Percentiles rank a stretch among this genome's conserved stretches.
phyloP scores from a whole-genome alignment of 495 filamentous ascomycete genomes.

The Melanomma pulvis-pyrius region DNA sequence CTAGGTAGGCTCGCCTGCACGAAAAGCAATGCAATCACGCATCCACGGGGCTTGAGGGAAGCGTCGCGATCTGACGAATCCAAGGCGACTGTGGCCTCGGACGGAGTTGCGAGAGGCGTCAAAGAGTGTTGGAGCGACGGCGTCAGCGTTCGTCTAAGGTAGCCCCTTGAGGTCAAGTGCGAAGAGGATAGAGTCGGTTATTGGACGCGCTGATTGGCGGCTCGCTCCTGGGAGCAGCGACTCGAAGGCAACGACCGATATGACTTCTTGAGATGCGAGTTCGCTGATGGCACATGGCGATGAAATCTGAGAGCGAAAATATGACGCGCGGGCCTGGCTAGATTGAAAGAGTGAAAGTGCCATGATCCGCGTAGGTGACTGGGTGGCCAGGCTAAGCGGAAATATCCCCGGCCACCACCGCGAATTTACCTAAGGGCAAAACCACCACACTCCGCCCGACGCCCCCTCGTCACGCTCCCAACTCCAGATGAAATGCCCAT shows the following conservation, averaged over 20 bases:
- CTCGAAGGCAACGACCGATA: neutral
- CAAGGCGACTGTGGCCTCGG: neutral
- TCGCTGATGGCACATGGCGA: slow-evolving; percentile 33
- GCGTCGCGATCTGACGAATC: slow-evolving; percentile 5
- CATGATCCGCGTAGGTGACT: slow-evolving; percentile 25
- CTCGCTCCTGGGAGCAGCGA: slow-evolving; percentile 11
- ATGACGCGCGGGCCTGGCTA: slow-evolving; percentile 6
- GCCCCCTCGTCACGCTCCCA: slow-evolving; percentile 27
- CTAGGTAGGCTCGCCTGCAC: neutral
- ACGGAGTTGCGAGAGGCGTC: slow-evolving; percentile 25
- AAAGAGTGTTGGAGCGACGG: slow-evolving; percentile 7
- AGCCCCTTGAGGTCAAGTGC: slow-evolving; percentile 12
- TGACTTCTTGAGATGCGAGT: neutral
- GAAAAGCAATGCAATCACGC: slow-evolving; percentile 20
- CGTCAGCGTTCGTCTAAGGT: slow-evolving; percentile 26
- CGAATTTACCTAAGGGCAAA: neutral
- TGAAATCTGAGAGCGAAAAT: slow-evolving; percentile 31
- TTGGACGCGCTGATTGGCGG: slow-evolving; percentile 15
- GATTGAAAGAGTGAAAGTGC: slow-evolving; percentile 10
- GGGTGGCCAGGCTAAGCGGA: slow-evolving; percentile 25
- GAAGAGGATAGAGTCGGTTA: slow-evolving; percentile 6
- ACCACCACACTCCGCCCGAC: slow-evolving; percentile 11
- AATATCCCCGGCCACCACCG: neutral
- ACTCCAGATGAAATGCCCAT: neutral
- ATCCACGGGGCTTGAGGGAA: slow-evolving; percentile 8